Evolutionary conservation across 805 yeast genomes (phyloP), one percentile per base, ranked within the genome.

Genomic region (Lipomyces kockii): DNA sequence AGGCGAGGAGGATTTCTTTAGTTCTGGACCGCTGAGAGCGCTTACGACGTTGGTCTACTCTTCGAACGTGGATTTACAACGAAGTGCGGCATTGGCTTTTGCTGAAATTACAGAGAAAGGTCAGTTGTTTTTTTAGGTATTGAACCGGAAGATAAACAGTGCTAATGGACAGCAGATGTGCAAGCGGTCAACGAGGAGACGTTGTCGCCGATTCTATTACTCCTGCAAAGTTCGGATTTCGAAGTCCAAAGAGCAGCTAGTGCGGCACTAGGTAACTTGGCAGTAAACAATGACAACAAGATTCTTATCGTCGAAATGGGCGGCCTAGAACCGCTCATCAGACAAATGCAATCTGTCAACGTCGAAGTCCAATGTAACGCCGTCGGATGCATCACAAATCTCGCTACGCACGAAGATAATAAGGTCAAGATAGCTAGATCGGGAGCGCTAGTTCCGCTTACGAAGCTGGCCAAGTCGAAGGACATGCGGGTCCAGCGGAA

Each of bases 281-380:
- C 99, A 1, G 99, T 95, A 39, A 92, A 95, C 80, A 93, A 92
- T 76, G 97, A 91, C 69, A 95, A 95, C 81, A 95, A 95, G 78
- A 85, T 90, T 20, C 83, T 95, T 62, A 94, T 95, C 68, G 98
- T 96, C 20, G 97, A 94, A 76, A 92, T 95, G 97, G 98, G 98
- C 35, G 99, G 98, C 1, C 85, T 95, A 66, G 97, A 93, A 71
- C 98, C 98, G 4, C 85, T 95, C 58, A 95, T 95, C 74, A 89
- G 96, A 78, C 99, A 95, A 80, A 95, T 95, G 99, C 89, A 92
- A 89, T 89, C 97, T 54, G 86, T 95, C 64, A 95, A 95, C 76
- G 97, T 95, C 66, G 99, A 95, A 79, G 98, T 95, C 52, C 99
- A 95, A 80, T 95, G 99, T 80, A 95, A 95, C 77, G 99, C 99